A percentile compares a stretch with the other conserved stretches of the same genome.
Evolutionary conservation across 2,329 filamentous ascomycete species (phyloP).

Genomic region (Biscogniauxia mediterranea): DNA sequence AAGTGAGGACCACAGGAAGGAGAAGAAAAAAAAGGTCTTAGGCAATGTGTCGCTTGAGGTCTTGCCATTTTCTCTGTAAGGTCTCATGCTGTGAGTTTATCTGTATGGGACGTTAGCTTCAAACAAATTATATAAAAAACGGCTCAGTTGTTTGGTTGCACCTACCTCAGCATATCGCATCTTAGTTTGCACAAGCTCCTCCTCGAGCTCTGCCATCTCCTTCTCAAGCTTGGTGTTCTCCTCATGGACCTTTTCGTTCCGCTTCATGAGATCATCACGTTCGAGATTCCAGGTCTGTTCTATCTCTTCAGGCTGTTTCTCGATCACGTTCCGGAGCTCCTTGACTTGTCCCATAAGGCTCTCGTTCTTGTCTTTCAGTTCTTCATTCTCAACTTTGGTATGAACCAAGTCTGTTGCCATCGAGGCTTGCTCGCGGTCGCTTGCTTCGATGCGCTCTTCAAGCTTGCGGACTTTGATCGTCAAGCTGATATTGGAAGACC

Average conservation of each 20-base stretch:
- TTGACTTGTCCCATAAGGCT: conserved; percentile 79
- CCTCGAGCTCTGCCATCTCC: conserved; percentile 87
- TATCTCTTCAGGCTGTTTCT: conserved; percentile 85
- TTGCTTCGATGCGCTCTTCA: conserved; percentile 83
- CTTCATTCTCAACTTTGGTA: conserved; percentile 90
- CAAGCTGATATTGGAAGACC: conserved; percentile 63
- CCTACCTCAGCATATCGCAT: conserved; percentile 93
- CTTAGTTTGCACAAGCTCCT: conserved; percentile 88
- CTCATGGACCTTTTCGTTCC: conserved; percentile 90
- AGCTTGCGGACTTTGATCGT: conserved; percentile 77
- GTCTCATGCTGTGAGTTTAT: conserved; percentile 70
- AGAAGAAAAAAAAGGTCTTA: too few species aligned
- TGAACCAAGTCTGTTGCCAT: conserved; percentile 89
- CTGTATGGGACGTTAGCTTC: conserved; percentile 40
- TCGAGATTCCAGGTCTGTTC: conserved; percentile 79
- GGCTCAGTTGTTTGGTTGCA: conserved; percentile 16
- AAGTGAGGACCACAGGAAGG: background rate
- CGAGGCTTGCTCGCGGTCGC: conserved; percentile 85
- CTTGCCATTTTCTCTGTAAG: conserved; percentile 73
- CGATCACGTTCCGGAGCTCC: conserved; percentile 82
- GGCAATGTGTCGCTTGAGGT: conserved; percentile 61
- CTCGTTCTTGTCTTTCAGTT: conserved; percentile 86
- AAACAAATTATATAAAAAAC: background rate
- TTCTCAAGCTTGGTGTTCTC: conserved; percentile 88
- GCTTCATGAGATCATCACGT: conserved; percentile 87